Evolutionary conservation across 2,329 filamentous ascomycete species (phyloP).

Genomic region (Cladophialophora psammophila): DNA sequence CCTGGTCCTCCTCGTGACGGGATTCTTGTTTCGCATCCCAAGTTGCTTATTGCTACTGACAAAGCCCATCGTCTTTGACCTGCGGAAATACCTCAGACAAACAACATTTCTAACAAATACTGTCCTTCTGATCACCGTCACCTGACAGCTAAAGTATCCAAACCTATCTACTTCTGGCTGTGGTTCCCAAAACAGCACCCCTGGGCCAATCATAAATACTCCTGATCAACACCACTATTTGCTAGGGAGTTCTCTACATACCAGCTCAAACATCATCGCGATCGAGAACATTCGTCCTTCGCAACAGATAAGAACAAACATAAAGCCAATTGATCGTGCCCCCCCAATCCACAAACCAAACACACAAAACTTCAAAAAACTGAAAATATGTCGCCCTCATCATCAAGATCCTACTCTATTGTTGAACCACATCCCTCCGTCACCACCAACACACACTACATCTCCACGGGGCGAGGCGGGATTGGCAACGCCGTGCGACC

Average conservation of each 20-base stretch:
- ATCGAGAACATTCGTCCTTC: background rate
- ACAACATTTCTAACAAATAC: background rate
- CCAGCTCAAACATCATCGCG: background rate
- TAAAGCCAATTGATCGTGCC: background rate
- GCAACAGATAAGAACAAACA: background rate
- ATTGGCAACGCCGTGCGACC: conserved; percentile 68
- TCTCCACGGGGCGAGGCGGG: conserved; percentile 67
- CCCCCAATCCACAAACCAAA: background rate
- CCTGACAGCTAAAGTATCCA: background rate
- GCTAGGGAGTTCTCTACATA: background rate
- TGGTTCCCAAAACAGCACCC: background rate
- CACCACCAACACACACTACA: conserved; percentile 52
- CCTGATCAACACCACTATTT: conserved; percentile 3
- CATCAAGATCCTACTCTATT: conserved; percentile 58
- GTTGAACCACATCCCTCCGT: conserved; percentile 68
- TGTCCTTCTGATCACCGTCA: background rate
- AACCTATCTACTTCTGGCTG: conserved; percentile 4
- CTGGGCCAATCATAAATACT: conserved; percentile 17
- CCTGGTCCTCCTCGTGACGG: background rate
- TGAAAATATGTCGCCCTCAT: conserved; percentile 44
- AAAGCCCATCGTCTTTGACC: background rate
- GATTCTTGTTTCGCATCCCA: conserved; percentile 1
- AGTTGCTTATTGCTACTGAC: background rate
- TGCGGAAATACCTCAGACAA: conserved; percentile 3
- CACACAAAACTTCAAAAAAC: conserved; percentile 19